Evolutionary conservation across 768 basidiomycete genomes (phyloP).

Genomic region (Saitozyma sp.): DNA sequence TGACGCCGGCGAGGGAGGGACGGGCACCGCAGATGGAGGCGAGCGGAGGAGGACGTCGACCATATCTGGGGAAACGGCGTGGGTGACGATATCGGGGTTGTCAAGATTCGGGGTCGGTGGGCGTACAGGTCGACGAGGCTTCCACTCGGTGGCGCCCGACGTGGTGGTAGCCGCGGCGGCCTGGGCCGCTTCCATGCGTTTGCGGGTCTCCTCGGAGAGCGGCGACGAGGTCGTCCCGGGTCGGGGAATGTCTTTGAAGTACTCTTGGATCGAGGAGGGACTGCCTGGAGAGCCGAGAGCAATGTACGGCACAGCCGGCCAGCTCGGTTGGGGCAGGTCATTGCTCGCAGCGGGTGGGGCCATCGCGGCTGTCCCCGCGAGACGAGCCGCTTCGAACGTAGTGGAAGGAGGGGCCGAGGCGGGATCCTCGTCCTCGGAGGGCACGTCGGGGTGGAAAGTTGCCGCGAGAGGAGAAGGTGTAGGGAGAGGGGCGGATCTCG

Average conservation of each 20-base stretch:
- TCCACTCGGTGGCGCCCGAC: slow-evolving; percentile 25
- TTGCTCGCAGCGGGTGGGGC: neutral
- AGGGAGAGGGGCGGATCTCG: neutral
- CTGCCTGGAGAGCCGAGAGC: slow-evolving; percentile 16
- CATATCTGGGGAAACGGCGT: neutral
- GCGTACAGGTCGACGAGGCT: slow-evolving; percentile 38
- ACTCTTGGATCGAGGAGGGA: slow-evolving; percentile 13
- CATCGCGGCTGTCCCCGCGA: no score
- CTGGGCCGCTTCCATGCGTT: slow-evolving; percentile 36
- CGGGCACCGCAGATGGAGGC: slow-evolving; percentile 6
- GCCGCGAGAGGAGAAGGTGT: neutral
- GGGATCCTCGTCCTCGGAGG: neutral
- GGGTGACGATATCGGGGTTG: neutral
- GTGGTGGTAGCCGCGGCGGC: slow-evolving; percentile 4
- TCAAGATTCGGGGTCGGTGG: slow-evolving; percentile 38
- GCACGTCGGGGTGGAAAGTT: neutral
- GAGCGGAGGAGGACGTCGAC: slow-evolving; percentile 15
- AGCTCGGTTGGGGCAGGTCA: slow-evolving; percentile 12
- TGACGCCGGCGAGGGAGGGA: neutral
- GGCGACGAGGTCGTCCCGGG: slow-evolving; percentile 13
- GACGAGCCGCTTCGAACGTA: neutral
- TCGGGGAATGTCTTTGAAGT: slow-evolving; percentile 2
- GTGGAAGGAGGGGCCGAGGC: slow-evolving; percentile 2
- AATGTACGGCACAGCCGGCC: slow-evolving; percentile 32
- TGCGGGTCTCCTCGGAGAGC: slow-evolving; percentile 43